phyloP scores from a whole-genome alignment of 805 yeast genomes.

The Millerozyma acaciae region DNA sequence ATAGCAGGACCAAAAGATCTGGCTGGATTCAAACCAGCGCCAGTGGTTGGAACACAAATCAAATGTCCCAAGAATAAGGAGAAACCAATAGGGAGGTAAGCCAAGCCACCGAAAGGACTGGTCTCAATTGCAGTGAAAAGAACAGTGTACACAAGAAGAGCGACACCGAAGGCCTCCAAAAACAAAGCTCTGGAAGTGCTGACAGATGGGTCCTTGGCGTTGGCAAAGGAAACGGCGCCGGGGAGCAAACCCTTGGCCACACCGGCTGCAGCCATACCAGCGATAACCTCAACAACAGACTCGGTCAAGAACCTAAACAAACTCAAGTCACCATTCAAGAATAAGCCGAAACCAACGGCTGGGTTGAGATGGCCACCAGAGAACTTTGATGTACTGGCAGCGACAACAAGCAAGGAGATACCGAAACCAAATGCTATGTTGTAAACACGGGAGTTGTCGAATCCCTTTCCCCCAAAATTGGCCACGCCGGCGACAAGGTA shows the following conservation, averaged over 20 bases:
- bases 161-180: slow-evolving; percentile 78
- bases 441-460: slow-evolving; percentile 63
- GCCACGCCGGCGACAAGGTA: slow-evolving; percentile 82
- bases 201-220: slow-evolving; percentile 66
- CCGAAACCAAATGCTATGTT: slow-evolving; percentile 89
- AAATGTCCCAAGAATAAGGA: slow-evolving; percentile 79
- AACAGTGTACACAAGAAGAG: slow-evolving; percentile 70
- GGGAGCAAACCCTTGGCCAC: slow-evolving; percentile 85
- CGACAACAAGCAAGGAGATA: slow-evolving; percentile 73
- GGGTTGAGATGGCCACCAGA: slow-evolving; percentile 92
- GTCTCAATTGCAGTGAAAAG: slow-evolving; percentile 82
- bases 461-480: slow-evolving; percentile 52
- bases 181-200: slow-evolving; percentile 74
- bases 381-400: slow-evolving; percentile 64
- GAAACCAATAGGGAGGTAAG: slow-evolving; percentile 81
- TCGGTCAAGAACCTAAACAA: slow-evolving; percentile 66
- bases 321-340: slow-evolving; percentile 68
- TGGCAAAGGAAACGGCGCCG: slow-evolving; percentile 68
- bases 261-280: slow-evolving; percentile 91
- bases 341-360: slow-evolving; percentile 73
- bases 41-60: slow-evolving; percentile 77
- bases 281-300: slow-evolving; percentile 68
- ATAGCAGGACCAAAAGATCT: slow-evolving; percentile 82
- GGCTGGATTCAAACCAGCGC: slow-evolving; percentile 92
- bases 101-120: slow-evolving; percentile 68